These are phyloP conservation scores for Globisporangium acanthophoron DNA, from an alignment of 352 stramenopile genomes.

Conservation along the genomic window DNA sequence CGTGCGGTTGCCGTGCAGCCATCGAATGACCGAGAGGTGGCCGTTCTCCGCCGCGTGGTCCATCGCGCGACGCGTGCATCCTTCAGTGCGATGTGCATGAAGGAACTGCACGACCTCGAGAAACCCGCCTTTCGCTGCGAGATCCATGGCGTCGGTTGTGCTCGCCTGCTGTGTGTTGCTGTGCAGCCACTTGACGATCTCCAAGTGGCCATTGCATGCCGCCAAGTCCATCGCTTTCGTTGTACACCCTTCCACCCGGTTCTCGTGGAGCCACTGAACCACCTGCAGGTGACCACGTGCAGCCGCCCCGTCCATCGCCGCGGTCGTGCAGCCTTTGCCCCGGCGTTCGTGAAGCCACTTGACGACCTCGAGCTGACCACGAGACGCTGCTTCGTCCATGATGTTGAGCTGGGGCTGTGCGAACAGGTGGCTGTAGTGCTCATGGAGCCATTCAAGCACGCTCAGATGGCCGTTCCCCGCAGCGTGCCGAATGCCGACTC, in stretches of 20 bases:
- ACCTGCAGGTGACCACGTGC: constrained; percentile 29
- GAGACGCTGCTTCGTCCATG: constrained; percentile 34
- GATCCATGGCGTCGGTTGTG: constrained; percentile 33
- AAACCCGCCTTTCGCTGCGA: constrained; percentile 29
- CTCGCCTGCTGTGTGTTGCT: constrained; percentile 26
- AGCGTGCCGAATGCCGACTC: constrained; percentile 22
- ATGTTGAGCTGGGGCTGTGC: constrained; percentile 21
- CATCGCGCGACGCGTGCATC: constrained; percentile 37
- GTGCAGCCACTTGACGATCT: constrained; percentile 41
- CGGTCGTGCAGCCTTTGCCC: constrained; percentile 32
- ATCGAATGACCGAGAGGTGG: constrained; percentile 30
- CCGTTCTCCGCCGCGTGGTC: constrained; percentile 39
- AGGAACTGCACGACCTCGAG: constrained; percentile 32
- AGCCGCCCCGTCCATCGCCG: constrained; percentile 40
- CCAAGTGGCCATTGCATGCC: constrained; percentile 40
- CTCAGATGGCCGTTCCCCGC: constrained; percentile 33
- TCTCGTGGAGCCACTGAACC: constrained; percentile 37
- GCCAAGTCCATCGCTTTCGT: constrained; percentile 56
- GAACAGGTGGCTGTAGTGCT: constrained; percentile 21
- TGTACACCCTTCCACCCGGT: constrained; percentile 32
- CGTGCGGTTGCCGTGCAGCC: constrained; percentile 28
- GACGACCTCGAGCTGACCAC: constrained; percentile 28
- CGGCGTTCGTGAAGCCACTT: constrained; percentile 29
- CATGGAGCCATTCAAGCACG: constrained; percentile 36
- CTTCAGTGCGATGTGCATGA: constrained; percentile 28